A percentile compares a stretch with the other conserved stretches of the same genome.
Conservation (phyloP, 164 flowering plant genomes). For the Magnolia sinica region DNA sequence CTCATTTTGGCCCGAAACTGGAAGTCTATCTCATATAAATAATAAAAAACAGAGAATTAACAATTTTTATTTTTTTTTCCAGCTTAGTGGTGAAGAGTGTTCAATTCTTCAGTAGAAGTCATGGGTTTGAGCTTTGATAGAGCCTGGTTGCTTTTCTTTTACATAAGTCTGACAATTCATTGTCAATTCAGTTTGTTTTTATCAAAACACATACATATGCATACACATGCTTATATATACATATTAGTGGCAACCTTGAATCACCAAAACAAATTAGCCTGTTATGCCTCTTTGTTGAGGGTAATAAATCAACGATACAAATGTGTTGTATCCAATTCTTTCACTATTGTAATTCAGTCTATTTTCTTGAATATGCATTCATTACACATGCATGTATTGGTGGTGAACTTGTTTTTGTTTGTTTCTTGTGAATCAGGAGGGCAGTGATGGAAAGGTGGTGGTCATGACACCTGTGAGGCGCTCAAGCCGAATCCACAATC, state of each 20-base stretch:
- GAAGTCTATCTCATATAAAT: not conserved
- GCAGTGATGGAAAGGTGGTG: not conserved
- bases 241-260: not conserved
- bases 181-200: not conserved
- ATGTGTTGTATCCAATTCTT: not conserved
- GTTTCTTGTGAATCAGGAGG: not conserved
- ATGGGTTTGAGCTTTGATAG: no score
- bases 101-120: no score
- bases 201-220: not conserved
- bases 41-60: not conserved
- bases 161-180: not conserved
- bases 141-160: no score
- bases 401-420: not conserved
- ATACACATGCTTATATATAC: not conserved
- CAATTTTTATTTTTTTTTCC: not conserved
- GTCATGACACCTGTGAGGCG: not conserved
- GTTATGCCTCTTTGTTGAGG: not conserved
- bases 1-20: no score
- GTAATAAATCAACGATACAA: not conserved
- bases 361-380: not conserved
- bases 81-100: no score
- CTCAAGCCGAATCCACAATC: constrained; percentile 6
- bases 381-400: not conserved
- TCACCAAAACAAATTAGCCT: not conserved
- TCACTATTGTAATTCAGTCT: not conserved